Base-by-base conservation (phyloP, 2,329 filamentous ascomycete species). In the Verticillium longisporum region DNA sequence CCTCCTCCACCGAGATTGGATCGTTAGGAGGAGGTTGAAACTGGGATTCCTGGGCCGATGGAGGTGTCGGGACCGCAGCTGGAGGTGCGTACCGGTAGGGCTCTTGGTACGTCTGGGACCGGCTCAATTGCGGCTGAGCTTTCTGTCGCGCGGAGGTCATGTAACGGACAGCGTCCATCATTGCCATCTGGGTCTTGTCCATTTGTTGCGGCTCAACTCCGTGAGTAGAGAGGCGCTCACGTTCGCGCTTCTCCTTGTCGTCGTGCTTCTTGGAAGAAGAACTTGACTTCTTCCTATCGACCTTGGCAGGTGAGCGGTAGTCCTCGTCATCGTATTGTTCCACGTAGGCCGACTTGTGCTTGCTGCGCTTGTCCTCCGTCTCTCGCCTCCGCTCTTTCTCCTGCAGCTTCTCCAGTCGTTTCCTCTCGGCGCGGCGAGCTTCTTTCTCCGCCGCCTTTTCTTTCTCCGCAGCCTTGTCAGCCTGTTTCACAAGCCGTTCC, bases 351-450 rank as follows among this genome's bases (percentile, higher is more conserved):
- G 60, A 59, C 38, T 59, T 68, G 31, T 75, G 64, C 21, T 61
- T 60, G 62, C 62, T 60, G 62, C 62, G 64, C 69, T 77, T 77
- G 14, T 75, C 73, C 57, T 77, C 75, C 0, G 68, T 61, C 2
- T 74, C 72, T 21, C 71, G 70, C 65, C 71, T 75, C 31, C 72
- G 69, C 2, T 77, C 75, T 67, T 77, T 77, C 26, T 75, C 72
- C 21, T 59, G 55, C 15, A 57, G 66, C 70, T 77, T 75, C 53
- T 76, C 71, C 26, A 64, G 64, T 18, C 65, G 61, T 62, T 70
- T 73, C 66, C 75, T 76, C 60, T 74, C 72, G 1, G 68, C 70
- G 14, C 53, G 72, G 69, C 72, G 71, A 13, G 64, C 64, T 57
- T 74, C 57, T 58, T 70, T 75, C 34, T 68, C 70, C 21, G 72